Conservation (phyloP, 805 yeast species). For the Saturnispora ahearnii region DNA sequence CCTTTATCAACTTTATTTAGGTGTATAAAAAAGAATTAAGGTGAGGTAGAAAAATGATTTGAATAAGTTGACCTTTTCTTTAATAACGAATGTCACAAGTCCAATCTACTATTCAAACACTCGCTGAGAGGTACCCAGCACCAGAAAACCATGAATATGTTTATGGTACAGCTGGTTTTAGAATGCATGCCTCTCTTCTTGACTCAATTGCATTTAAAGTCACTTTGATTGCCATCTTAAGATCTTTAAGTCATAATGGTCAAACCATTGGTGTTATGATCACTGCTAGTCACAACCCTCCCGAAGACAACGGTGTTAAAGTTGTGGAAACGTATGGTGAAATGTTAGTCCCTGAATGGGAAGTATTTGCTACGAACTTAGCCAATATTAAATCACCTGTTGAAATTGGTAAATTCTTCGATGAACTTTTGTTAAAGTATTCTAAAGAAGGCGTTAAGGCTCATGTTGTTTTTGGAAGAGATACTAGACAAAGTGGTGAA, state of each 20-base stretch:
- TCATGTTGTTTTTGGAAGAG: conserved; percentile 65
- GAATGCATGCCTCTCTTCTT: conserved; percentile 58
- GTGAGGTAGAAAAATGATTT: not conserved
- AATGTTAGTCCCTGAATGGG: conserved; percentile 84
- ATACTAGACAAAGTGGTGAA: conserved; percentile 82
- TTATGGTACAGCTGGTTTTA: conserved; percentile 98
- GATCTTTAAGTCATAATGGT: conserved; percentile 55
- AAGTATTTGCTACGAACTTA: conserved; percentile 62
- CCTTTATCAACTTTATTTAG: not conserved
- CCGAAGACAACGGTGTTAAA: conserved; percentile 85
- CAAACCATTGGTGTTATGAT: conserved; percentile 92
- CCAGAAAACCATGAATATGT: conserved; percentile 38
- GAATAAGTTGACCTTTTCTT: not conserved
- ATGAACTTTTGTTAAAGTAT: conserved; percentile 31
- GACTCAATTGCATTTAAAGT: conserved; percentile 80
- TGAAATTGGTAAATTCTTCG: not conserved
- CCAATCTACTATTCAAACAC: not conserved
- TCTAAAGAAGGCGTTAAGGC: conserved; percentile 32
- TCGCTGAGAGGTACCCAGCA: conserved; percentile 31
- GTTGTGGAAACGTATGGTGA: conserved; percentile 91
- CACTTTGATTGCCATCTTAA: conserved; percentile 71
- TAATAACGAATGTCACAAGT: not conserved
- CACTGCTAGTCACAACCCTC: conserved; percentile 93
- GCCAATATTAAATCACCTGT: conserved; percentile 42
- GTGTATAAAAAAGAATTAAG: not conserved